A percentile compares a stretch with the other conserved stretches of the same genome.
These are phyloP conservation scores for Coemansia guatemalensis DNA, from an alignment of 192 early-diverging fungal genomes.

Conservation along the genomic window DNA sequence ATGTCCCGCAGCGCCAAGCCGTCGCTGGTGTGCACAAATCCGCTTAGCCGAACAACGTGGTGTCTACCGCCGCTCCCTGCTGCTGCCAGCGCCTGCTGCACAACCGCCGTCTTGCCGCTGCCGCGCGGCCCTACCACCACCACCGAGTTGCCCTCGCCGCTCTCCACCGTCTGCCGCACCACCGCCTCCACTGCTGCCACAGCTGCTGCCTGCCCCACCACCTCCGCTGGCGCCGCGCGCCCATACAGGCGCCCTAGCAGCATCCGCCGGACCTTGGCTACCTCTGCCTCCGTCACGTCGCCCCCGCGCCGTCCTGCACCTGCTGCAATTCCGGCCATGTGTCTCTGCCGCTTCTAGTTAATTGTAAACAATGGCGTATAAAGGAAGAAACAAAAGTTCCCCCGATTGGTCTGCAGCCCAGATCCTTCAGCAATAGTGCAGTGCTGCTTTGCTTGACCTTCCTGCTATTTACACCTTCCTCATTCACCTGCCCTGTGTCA, in stretches of 20 bases:
- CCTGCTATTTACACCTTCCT: neutral
- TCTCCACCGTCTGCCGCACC: slow-evolving; percentile 31
- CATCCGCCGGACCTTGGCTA: slow-evolving; percentile 3
- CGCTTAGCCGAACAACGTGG: slow-evolving; percentile 70
- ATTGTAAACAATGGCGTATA: neutral
- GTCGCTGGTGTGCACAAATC: slow-evolving; percentile 80
- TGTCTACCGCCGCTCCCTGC: slow-evolving; percentile 42
- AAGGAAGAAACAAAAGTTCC: neutral
- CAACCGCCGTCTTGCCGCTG: slow-evolving; percentile 67
- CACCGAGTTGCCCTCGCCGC: slow-evolving; percentile 79
- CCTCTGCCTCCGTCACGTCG: neutral
- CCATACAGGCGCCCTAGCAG: slow-evolving; percentile 34
- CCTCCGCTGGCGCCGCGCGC: slow-evolving; percentile 22
- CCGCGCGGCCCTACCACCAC: slow-evolving; percentile 81
- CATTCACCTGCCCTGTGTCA: neutral
- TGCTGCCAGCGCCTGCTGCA: slow-evolving; percentile 18
- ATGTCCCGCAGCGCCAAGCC: slow-evolving; percentile 79
- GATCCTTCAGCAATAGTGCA: no score
- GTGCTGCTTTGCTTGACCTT: no score
- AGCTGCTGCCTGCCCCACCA: slow-evolving; percentile 35
- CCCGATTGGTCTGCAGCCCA: neutral
- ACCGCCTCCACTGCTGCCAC: slow-evolving; percentile 20
- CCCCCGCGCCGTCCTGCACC: neutral
- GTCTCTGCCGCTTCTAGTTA: neutral
- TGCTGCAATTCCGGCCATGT: neutral